Conservation (phyloP, 2,329 filamentous ascomycete genomes). For the Cladophialophora exuberans region DNA sequence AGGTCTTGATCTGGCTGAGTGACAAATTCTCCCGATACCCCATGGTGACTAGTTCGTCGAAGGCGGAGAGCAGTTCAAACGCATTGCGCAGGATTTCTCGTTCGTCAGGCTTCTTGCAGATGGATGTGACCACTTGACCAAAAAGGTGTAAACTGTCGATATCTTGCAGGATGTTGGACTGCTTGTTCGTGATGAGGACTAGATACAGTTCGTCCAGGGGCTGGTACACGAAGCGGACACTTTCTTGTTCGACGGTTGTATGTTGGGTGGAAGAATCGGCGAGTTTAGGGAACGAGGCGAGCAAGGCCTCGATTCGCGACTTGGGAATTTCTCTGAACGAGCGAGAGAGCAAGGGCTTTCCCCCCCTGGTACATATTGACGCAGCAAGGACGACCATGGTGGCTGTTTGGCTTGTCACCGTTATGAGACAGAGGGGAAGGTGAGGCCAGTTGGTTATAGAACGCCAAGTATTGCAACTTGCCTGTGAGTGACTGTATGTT, state of each 20-base stretch:
- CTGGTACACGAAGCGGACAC: constrained; percentile 99
- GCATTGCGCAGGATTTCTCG: constrained; percentile 93
- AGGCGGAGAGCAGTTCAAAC: constrained; percentile 93
- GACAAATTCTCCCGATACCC: constrained; percentile 97
- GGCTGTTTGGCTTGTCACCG: constrained; percentile 15
- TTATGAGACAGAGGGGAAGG: background rate
- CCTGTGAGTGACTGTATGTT: no score
- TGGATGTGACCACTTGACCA: constrained; percentile 93
- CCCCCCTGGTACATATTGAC: constrained; percentile 97
- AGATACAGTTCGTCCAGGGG: constrained; percentile 99
- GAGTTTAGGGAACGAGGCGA: constrained; percentile 96
- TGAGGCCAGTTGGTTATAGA: constrained; percentile 6
- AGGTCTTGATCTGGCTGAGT: constrained; percentile 97
- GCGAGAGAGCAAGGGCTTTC: constrained; percentile 96
- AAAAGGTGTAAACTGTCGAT: constrained; percentile 98
- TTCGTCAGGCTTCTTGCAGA: constrained; percentile 95
- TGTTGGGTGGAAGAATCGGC: constrained; percentile 95
- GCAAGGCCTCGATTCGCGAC: constrained; percentile 92
- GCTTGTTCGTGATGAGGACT: constrained; percentile 98
- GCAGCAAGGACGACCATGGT: constrained; percentile 88
- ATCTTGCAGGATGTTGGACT: constrained; percentile 98
- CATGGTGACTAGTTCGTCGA: constrained; percentile 93
- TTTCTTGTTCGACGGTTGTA: constrained; percentile 98
- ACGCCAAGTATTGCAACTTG: no score
- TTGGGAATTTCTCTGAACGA: constrained; percentile 98